A percentile compares a stretch with the other conserved stretches of the same genome.
These are phyloP conservation scores for Trichoderma reesei DNA, from an alignment of 495 filamentous ascomycete species.

Conservation along the genomic window DNA sequence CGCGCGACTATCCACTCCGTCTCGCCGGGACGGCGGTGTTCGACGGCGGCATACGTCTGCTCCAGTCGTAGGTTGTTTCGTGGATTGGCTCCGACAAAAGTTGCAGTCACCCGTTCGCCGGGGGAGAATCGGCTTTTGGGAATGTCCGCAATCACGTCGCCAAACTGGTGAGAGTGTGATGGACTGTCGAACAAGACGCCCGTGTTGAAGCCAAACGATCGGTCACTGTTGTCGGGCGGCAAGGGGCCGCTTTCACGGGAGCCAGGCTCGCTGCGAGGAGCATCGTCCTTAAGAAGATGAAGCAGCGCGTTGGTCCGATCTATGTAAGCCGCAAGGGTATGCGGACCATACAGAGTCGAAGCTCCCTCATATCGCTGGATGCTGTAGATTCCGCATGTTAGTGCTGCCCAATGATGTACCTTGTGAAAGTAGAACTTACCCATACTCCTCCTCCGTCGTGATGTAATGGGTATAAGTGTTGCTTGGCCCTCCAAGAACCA, in stretches of 20 bases:
- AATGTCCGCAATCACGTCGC: constrained; percentile 58
- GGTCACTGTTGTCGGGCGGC: constrained; percentile 77
- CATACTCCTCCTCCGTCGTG: constrained; percentile 84
- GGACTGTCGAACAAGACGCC: constrained; percentile 67
- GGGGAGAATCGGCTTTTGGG: constrained; percentile 35
- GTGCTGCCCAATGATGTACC: neutral
- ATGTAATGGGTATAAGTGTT: constrained; percentile 98
- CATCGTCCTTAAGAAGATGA: constrained; percentile 46
- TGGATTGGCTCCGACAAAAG: constrained; percentile 84
- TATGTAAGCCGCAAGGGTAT: constrained; percentile 84
- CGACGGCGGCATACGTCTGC: constrained; percentile 70
- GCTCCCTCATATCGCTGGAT: constrained; percentile 94
- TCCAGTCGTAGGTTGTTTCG: constrained; percentile 76
- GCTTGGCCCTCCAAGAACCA: constrained; percentile 86
- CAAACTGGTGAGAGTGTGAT: constrained; percentile 63
- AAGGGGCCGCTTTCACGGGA: constrained; percentile 38
- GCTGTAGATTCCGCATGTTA: constrained; percentile 15
- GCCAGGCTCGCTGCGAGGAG: neutral
- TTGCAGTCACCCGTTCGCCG: constrained; percentile 49
- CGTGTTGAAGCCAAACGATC: constrained; percentile 70
- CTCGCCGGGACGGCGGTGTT: constrained; percentile 39
- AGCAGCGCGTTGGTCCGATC: constrained; percentile 68
- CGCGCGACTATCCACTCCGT: constrained; percentile 54
- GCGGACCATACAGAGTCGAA: constrained; percentile 88
- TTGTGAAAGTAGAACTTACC: constrained; percentile 15